A percentile compares a stretch with the other conserved stretches of the same genome.
Conservation (phyloP, 495 filamentous ascomycete species). For the Penicillium daleae region DNA sequence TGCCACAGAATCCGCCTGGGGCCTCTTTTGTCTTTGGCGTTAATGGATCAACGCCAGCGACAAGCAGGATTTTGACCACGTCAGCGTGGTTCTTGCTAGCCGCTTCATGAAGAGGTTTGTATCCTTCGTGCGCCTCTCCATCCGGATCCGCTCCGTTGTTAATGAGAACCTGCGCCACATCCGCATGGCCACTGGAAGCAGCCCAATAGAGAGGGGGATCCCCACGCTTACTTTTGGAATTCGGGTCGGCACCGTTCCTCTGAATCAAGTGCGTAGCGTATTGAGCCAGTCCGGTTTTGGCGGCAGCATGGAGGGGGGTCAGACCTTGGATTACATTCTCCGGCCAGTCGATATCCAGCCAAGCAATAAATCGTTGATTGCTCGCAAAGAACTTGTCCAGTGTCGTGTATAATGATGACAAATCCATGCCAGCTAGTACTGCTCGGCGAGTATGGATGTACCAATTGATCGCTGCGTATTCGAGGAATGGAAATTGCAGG, state of each 20-base stretch:
- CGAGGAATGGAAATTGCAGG: slow-evolving; percentile 26
- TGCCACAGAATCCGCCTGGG: slow-evolving; percentile 16
- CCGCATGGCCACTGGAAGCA: slow-evolving; percentile 25
- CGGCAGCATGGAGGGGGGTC: slow-evolving; percentile 26
- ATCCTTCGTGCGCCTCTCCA: slow-evolving; percentile 20
- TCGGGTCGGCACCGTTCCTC: slow-evolving; percentile 3
- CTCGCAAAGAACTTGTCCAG: slow-evolving; percentile 18
- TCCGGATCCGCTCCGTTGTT: slow-evolving; percentile 27
- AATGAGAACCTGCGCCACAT: slow-evolving; percentile 28
- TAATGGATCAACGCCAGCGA: slow-evolving; percentile 34
- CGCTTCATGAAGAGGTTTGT: slow-evolving; percentile 35
- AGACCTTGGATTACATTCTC: slow-evolving; percentile 9
- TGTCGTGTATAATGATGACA: slow-evolving; percentile 14
- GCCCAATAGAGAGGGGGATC: slow-evolving; percentile 35
- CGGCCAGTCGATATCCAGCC: slow-evolving; percentile 25
- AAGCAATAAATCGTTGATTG: slow-evolving; percentile 14
- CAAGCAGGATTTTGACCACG: slow-evolving; percentile 28
- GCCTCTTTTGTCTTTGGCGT: slow-evolving; percentile 30
- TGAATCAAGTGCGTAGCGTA: slow-evolving; percentile 22
- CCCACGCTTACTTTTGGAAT: slow-evolving; percentile 4
- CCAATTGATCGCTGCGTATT: slow-evolving; percentile 30
- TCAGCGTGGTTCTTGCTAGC: slow-evolving; percentile 25
- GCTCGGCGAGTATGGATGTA: slow-evolving; percentile 19
- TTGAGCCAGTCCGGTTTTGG: slow-evolving; percentile 19
- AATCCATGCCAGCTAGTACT: slow-evolving; percentile 6